A percentile compares a stretch with the other conserved stretches of the same genome.
These are phyloP conservation scores for Tripidium arundinaceum DNA, from an alignment of 202 grass and related monocot species.

Conservation along the genomic window DNA sequence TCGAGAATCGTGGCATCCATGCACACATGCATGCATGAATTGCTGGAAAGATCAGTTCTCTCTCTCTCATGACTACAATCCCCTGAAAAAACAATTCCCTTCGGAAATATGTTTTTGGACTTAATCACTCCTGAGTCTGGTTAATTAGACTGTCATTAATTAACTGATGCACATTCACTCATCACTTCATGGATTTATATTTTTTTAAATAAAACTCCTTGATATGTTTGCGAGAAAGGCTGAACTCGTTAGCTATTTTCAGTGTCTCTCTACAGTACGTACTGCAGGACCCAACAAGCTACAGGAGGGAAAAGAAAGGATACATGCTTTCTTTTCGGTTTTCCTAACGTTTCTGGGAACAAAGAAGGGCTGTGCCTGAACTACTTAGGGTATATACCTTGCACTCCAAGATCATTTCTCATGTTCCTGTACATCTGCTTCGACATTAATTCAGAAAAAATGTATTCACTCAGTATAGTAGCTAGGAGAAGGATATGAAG, in stretches of 20 bases:
- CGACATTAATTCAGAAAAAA: slow-evolving; percentile 2
- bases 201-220: background rate
- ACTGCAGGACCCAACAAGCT: background rate
- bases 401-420: slow-evolving; percentile 74
- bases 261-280: background rate
- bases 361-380: background rate
- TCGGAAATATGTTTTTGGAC: no score
- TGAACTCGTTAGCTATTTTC: background rate
- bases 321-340: background rate
- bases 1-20: slow-evolving; percentile 32
- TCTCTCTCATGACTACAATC: background rate
- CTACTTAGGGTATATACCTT: slow-evolving; percentile 45
- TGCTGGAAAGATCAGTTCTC: background rate
- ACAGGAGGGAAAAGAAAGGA: background rate
- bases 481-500: background rate
- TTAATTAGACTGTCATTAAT: slow-evolving; percentile 3
- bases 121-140: no score
- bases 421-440: slow-evolving; percentile 96
- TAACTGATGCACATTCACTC: background rate
- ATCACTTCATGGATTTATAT: no score
- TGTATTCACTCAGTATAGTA: no score
- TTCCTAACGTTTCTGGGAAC: background rate
- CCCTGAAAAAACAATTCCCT: background rate
- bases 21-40: background rate
- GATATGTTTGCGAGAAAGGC: background rate